These are phyloP conservation scores for Voacanga thouarsii DNA, from an alignment of 257 asterid genomes.

Conservation along the genomic window DNA sequence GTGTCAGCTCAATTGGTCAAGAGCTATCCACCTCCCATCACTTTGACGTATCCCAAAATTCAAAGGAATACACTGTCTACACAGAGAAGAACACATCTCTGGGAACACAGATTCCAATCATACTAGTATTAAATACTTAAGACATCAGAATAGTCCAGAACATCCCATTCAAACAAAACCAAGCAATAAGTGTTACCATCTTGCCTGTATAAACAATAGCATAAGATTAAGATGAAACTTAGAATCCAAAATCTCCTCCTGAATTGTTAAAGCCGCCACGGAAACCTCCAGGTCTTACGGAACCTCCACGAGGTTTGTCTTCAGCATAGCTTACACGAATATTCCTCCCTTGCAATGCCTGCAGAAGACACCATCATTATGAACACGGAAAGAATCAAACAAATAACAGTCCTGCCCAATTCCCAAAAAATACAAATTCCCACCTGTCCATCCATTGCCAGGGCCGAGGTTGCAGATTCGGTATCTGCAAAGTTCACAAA, in stretches of 20 bases:
- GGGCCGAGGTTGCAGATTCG: constrained; percentile 60
- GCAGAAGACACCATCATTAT: not conserved
- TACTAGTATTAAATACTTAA: not conserved
- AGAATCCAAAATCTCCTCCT: constrained; percentile 35
- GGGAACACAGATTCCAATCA: too few species aligned
- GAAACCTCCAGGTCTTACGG: constrained; percentile 12
- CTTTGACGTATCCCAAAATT: too few species aligned
- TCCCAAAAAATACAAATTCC: not conserved
- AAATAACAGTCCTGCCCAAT: too few species aligned
- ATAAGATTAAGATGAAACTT: constrained; percentile 3
- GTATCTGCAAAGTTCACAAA: constrained; percentile 54
- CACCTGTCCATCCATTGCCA: constrained; percentile 91
- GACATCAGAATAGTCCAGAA: not conserved
- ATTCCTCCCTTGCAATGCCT: constrained; percentile 66
- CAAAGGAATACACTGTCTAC: too few species aligned
- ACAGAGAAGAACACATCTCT: too few species aligned
- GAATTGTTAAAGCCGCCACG: constrained; percentile 36
- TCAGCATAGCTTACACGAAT: constrained; percentile 62
- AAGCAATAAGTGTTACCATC: constrained; percentile 14
- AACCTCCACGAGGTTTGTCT: constrained; percentile 41
- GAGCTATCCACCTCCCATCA: too few species aligned
- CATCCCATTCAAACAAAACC: not conserved
- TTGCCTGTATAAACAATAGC: constrained; percentile 21
- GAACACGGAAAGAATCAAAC: not conserved
- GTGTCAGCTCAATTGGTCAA: too few species aligned